Conservation (phyloP, 345 rosid species). For the Acer negundo region DNA sequence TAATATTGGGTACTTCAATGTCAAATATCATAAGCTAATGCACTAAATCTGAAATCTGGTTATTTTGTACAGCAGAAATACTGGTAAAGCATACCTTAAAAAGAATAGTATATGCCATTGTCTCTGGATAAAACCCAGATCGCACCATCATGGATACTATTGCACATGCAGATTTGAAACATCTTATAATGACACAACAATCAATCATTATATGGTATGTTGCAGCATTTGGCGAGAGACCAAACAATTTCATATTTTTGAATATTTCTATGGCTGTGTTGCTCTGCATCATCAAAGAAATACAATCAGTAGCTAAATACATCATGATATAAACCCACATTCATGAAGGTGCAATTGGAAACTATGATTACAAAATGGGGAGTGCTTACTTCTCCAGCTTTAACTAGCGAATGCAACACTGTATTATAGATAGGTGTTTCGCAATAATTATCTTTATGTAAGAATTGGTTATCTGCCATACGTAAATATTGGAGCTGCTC, state of each 20-base stretch:
- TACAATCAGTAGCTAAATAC: constrained; percentile 16
- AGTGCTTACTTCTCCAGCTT: constrained; percentile 60
- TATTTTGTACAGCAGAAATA: not conserved
- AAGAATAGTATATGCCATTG: constrained; percentile 51
- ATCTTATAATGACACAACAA: constrained; percentile 51
- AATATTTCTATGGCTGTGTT: constrained; percentile 53
- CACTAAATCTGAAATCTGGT: not conserved
- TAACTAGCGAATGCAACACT: constrained; percentile 64
- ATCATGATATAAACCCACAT: constrained; percentile 9
- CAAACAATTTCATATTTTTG: constrained; percentile 51
- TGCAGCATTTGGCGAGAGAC: constrained; percentile 41
- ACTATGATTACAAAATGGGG: constrained; percentile 10
- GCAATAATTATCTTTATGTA: constrained; percentile 32
- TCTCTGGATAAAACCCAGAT: constrained; percentile 54
- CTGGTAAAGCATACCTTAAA: constrained; percentile 49
- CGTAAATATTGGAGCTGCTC: constrained; percentile 57
- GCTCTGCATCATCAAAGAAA: constrained; percentile 48
- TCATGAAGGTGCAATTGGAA: constrained; percentile 18
- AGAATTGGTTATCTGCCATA: constrained; percentile 47
- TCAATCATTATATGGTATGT: constrained; percentile 78
- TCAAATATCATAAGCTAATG: not conserved
- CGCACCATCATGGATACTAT: constrained; percentile 81
- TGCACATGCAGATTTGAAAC: constrained; percentile 59
- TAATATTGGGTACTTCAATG: not conserved
- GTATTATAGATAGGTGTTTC: constrained; percentile 54